A percentile compares a stretch with the other conserved stretches of the same genome.
Conservation (phyloP, 2,329 filamentous ascomycete genomes). For the Anthostomella pinea region DNA sequence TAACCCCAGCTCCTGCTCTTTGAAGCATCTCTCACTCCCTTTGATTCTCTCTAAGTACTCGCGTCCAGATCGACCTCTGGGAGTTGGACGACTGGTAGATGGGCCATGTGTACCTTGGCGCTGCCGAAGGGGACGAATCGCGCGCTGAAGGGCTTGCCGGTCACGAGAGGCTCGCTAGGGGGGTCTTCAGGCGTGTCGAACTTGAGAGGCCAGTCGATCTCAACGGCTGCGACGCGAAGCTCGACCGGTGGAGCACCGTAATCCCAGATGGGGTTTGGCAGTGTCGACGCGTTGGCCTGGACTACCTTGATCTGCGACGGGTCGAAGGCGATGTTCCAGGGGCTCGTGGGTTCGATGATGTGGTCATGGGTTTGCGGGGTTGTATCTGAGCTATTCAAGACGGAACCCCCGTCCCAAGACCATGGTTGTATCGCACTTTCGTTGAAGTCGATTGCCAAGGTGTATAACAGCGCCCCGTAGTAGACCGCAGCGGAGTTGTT, state of each 20-base stretch:
- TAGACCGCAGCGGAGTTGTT: slow-evolving; percentile 32
- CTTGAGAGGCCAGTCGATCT: slow-evolving; percentile 32
- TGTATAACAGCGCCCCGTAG: slow-evolving; percentile 32
- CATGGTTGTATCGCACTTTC: slow-evolving; percentile 17
- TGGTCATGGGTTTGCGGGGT: slow-evolving; percentile 29
- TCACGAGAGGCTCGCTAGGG: slow-evolving; percentile 17
- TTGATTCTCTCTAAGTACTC: too few species aligned
- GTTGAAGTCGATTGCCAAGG: slow-evolving; percentile 27
- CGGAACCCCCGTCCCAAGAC: slow-evolving; percentile 14
- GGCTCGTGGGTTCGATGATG: slow-evolving; percentile 22
- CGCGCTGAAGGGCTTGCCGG: slow-evolving; percentile 26
- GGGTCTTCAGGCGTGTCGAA: slow-evolving; percentile 27
- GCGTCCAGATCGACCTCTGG: slow-evolving; percentile 18
- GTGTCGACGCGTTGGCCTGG: slow-evolving; percentile 5
- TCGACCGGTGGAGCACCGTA: slow-evolving; percentile 30
- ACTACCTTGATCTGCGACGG: slow-evolving; percentile 29
- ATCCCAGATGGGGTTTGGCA: slow-evolving; percentile 30
- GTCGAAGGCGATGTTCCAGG: slow-evolving; percentile 34
- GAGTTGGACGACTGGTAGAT: slow-evolving; percentile 29
- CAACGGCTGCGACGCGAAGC: slow-evolving; percentile 30
- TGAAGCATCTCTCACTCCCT: too few species aligned
- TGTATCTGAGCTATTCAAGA: slow-evolving; percentile 19
- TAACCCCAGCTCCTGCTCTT: too few species aligned
- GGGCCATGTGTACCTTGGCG: slow-evolving; percentile 34
- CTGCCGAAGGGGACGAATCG: slow-evolving; percentile 33